Base-by-base conservation (phyloP, 768 basidiomycete species). In the Phaeotremella skinneri region DNA sequence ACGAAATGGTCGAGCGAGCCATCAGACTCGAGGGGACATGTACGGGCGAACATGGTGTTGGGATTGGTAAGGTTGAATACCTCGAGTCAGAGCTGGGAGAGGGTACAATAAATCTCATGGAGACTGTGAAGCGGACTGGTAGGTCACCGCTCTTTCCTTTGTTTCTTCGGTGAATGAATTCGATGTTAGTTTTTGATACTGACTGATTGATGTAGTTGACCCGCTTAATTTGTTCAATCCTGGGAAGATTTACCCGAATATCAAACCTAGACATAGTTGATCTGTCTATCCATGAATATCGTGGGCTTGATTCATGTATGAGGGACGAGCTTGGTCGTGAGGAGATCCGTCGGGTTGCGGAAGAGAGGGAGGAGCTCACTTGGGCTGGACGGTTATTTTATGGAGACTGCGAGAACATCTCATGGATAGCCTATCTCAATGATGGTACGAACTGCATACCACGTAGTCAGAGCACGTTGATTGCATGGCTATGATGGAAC, bases 211-310 rank as follows among this genome's bases (percentile, higher is more conserved):
- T 31, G 16, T 55, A 73, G 72, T 73, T 13, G 91, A 94, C 75
- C 91, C 91, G 0, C 70, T 83, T 48, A 85, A 88, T 67, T 79
- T 96, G 49, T 81, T 92, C 76, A 96, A 94, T 73, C 91, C 91
- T 5, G 90, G 88, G 41, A 92, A 93, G 67, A 59, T 68, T 43
- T 73, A 73, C 39, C 72, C 72, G 13, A 66, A 73, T 59, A 73
- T 73, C 56, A 68, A 71, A 30, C 73, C 70, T 16, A 58, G 50
- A 17, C 54, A 50, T 45, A 41, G 52, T 13, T 52, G 47, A 32
- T 20, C 20, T 17, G 4, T 21, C 42, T 23, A 14, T 54, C 30
- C 43, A 41, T 11, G 9, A 23, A 20, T 52, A 2, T 39, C 43
- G 29, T 59, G 41, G 3, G 31, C 53, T 31, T 30, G 32, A 20